Evolutionary conservation across 2,329 filamentous ascomycete genomes (phyloP), one percentile per base, ranked within the genome.

Genomic region (Ophiobolus disseminans): DNA sequence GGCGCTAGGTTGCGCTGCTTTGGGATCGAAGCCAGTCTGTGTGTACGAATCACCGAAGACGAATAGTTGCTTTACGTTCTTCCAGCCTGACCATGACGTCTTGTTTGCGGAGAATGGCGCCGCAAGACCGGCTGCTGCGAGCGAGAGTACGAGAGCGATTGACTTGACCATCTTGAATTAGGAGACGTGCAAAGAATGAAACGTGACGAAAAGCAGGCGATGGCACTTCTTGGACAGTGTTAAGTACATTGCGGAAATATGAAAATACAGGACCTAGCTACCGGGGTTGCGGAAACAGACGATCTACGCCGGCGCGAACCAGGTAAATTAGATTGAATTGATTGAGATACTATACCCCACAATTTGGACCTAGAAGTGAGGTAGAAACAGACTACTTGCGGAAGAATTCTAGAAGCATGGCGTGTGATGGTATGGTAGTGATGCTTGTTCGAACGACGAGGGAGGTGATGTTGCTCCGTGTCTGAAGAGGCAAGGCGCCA

Each of bases 11-110:
- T 83, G 78, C 0, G 75, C 68, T 17, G 76, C 74, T 9, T 71
- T 77, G 32, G 79, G 72, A 49, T 85, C 72, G 69, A 88, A 88
- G 7, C 80, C 80, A 2, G 82, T 85, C 52, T 80, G 78, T 1
- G 82, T 82, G 69, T 85, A 86, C 2, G 81, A 85, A 60, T 86
- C 81, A 32, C 83, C 83, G 56, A 72, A 71, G 21, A 72, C 63
- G 40, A 71, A 72, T n/a, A 72, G 38, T 34, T 72, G 60, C 38
- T 70, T 64, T 2, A 70, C 62, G n/a, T 60, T 57, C 25, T 63
- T 63, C 68, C 66, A 71, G 35, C 63, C 66, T 1, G 62, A 59
- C 68, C 69, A 72, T 9, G 57, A 53, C 16, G 66, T 53, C 6
- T 41, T 44, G 8, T 49, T 46, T 20, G 40, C 30, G 9, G 50